These are phyloP conservation scores for Pythium aristosporum DNA, from an alignment of 352 stramenopile genomes.

Conservation along the genomic window DNA sequence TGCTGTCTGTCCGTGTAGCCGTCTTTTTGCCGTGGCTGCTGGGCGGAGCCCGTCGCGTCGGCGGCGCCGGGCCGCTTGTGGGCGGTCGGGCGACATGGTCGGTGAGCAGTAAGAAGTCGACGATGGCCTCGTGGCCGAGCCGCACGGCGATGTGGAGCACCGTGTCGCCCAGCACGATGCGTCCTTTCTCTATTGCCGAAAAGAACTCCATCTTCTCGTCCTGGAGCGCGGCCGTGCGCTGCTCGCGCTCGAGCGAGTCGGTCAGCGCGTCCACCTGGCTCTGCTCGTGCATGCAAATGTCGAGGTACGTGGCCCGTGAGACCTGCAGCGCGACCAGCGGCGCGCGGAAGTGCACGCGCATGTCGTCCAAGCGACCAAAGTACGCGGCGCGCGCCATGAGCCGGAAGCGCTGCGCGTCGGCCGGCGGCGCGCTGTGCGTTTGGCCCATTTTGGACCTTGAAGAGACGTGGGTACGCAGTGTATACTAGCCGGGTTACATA, in stretches of 20 bases:
- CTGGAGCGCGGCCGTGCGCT: slow-evolving; percentile 40
- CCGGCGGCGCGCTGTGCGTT: slow-evolving; percentile 50
- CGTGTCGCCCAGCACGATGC: slow-evolving; percentile 67
- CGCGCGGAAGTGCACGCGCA: slow-evolving; percentile 42
- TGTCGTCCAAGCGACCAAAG: slow-evolving; percentile 40
- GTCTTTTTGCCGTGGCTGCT: slow-evolving; percentile 8
- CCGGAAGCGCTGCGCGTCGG: slow-evolving; percentile 58
- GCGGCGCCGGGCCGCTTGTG: slow-evolving; percentile 5
- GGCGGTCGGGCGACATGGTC: slow-evolving; percentile 31
- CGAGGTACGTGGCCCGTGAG: slow-evolving; percentile 73
- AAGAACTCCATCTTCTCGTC: slow-evolving; percentile 85
- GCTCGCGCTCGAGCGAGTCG: slow-evolving; percentile 61
- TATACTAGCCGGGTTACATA: background rate
- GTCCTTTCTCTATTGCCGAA: slow-evolving; percentile 48
- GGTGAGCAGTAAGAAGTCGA: slow-evolving; percentile 66
- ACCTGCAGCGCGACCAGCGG: slow-evolving; percentile 60
- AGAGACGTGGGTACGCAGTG: slow-evolving; percentile 6
- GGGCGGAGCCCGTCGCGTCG: slow-evolving; percentile 7
- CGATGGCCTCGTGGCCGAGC: slow-evolving; percentile 42
- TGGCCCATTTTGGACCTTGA: slow-evolving; percentile 41
- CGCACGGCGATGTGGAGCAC: slow-evolving; percentile 71
- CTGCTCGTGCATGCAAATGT: slow-evolving; percentile 68
- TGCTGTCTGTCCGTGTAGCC: background rate
- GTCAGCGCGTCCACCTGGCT: slow-evolving; percentile 50
- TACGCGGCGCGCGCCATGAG: slow-evolving; percentile 45